Conservation (phyloP, 2,329 filamentous ascomycete genomes). For the Arthroderma sp. region DNA sequence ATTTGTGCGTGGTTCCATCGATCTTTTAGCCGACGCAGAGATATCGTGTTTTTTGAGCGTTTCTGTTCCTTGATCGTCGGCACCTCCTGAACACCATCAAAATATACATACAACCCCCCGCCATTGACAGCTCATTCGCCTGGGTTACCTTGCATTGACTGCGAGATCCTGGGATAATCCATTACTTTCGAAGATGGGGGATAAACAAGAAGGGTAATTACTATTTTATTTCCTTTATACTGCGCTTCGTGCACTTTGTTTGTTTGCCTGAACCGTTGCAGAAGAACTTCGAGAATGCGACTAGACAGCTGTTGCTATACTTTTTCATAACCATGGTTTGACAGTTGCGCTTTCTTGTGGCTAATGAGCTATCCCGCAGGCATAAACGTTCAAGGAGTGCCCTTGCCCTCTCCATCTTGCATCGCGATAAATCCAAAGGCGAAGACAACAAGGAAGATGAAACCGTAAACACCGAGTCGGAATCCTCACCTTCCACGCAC, state of each 20-base stretch:
- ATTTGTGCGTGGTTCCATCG: too few species aligned
- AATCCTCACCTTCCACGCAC: slow-evolving; percentile 15
- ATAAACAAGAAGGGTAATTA: slow-evolving; percentile 20
- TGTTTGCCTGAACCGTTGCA: not conserved
- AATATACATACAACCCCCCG: too few species aligned
- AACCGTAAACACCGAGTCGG: slow-evolving; percentile 14
- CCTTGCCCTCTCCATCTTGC: slow-evolving; percentile 41
- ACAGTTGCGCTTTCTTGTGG: slow-evolving; percentile 7
- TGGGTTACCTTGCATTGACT: too few species aligned
- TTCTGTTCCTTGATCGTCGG: too few species aligned
- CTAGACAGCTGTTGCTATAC: slow-evolving; percentile 1
- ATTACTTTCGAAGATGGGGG: slow-evolving; percentile 15
- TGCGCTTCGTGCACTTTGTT: not conserved
- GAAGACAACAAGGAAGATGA: slow-evolving; percentile 25
- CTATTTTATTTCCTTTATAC: not conserved
- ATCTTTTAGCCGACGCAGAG: too few species aligned
- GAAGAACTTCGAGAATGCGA: not conserved
- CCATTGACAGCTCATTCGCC: too few species aligned
- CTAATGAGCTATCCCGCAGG: slow-evolving; percentile 13
- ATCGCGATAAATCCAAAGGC: slow-evolving; percentile 38
- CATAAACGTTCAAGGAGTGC: slow-evolving; percentile 44
- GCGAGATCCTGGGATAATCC: too few species aligned
- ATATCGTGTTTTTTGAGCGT: too few species aligned
- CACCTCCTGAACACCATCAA: too few species aligned
- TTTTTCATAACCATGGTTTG: slow-evolving; percentile 14